Base-by-base conservation (phyloP, 2,329 filamentous ascomycete genomes). In the Aschersonia sp. region DNA sequence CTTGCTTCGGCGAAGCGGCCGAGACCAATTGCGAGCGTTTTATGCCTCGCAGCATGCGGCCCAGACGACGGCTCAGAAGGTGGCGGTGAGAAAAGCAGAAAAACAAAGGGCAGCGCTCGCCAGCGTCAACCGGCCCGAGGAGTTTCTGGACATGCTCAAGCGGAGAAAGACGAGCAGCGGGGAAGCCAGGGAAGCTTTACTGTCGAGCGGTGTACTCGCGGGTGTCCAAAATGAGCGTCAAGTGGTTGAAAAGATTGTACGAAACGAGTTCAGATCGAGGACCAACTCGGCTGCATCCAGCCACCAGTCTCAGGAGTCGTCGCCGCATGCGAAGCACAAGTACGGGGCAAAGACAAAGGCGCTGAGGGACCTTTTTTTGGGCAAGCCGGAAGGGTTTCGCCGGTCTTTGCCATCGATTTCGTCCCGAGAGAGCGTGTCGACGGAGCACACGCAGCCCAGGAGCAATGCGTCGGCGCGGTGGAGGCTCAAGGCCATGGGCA, bases 1-100 rank as follows among this genome's bases (percentile, higher is more conserved):
- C 48, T 65, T 66, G n/a, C 67, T 77, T 29, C 71, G 76, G 6
- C 66, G 66, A 32, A 66, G 69, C 41, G 74, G 72, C 22, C 69
- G 72, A 45, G 72, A 76, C 41, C 68, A 73, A 50, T 66, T 73
- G 52, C 67, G 67, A 31, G 59, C 63, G 2, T 76, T 71, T 55
- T 67, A 68, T 32, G 61, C 64, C 30, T 62, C 63, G 4, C 66
- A 66, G 47, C 58, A 60, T 35, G 58, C 53, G 14, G 62, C 58
- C 31, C 56, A 62, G 30, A 54, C 57, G 5, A 58, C 57, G 14
- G 60, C 59, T 6, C 60, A 62, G 39, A 65, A 66, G 44, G 60
- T 66, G 48, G 59, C 62, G 7, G 56, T 57, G 43, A 53, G 54
- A 37, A 53, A 50, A 47, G 54, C 52, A 10, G 58, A 55, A 4